phyloP scores from a whole-genome alignment of 768 basidiomycete species.

The Clathrus columnatus region DNA sequence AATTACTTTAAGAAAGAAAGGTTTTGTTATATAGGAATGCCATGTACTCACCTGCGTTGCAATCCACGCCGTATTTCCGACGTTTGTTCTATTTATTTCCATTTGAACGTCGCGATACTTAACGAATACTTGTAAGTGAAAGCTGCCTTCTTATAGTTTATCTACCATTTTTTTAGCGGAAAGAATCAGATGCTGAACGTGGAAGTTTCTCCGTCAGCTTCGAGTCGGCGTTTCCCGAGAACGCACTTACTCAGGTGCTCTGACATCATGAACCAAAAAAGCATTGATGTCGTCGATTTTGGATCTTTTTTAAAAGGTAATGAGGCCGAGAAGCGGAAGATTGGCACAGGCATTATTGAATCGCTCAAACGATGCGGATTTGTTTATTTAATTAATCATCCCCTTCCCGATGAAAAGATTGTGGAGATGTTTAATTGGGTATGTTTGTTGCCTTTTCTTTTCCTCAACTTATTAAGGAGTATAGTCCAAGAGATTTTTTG shows the following conservation, averaged over 20 bases:
- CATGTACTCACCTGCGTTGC: slow-evolving; percentile 2
- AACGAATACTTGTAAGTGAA: no score
- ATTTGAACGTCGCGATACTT: no score
- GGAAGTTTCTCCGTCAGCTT: no score
- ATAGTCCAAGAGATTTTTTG: slow-evolving; percentile 34
- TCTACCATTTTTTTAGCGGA: no score
- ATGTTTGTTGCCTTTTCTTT: slow-evolving; percentile 9
- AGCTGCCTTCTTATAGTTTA: no score
- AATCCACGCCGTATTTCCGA: neutral
- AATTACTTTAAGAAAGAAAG: neutral
- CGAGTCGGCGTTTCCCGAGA: no score
- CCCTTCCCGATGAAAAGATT: slow-evolving; percentile 29
- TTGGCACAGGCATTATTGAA: slow-evolving; percentile 33
- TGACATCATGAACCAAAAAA: neutral
- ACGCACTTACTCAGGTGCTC: neutral
- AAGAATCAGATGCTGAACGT: no score
- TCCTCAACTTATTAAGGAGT: neutral
- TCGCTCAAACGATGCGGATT: slow-evolving; percentile 42
- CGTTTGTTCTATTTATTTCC: slow-evolving; percentile 1
- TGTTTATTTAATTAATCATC: slow-evolving; percentile 38
- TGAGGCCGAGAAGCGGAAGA: slow-evolving; percentile 25
- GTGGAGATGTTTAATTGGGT: slow-evolving; percentile 37
- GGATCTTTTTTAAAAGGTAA: slow-evolving; percentile 31
- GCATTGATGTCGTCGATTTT: slow-evolving; percentile 34
- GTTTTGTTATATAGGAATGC: no score